A percentile compares a stretch with the other conserved stretches of the same genome.
phyloP scores from a whole-genome alignment of 2,329 filamentous ascomycete genomes.

The Pseudogymnoascus verrucosus region DNA sequence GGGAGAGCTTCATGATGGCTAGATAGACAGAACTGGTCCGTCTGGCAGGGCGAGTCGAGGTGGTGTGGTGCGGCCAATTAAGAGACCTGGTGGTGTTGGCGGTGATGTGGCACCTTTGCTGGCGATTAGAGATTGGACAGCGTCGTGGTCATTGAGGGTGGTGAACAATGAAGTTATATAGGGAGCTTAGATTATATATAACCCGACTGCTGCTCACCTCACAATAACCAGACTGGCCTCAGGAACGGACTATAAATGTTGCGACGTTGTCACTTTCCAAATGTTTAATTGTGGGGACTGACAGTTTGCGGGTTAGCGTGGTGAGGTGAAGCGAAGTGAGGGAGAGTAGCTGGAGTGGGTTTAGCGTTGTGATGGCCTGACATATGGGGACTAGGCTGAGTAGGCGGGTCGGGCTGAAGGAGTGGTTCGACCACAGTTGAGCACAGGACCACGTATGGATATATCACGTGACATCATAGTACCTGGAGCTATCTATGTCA shows the following conservation, averaged over 20 bases:
- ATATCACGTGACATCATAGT: background rate
- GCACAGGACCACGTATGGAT: background rate
- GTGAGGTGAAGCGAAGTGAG: background rate
- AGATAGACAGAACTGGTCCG: background rate
- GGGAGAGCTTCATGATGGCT: conserved; percentile 26
- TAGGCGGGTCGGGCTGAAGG: background rate
- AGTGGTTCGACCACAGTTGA: background rate
- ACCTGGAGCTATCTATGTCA: background rate
- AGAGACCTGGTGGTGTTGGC: background rate
- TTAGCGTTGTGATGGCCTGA: background rate
- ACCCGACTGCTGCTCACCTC: background rate
- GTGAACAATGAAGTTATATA: background rate
- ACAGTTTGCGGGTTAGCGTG: background rate
- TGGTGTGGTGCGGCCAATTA: background rate
- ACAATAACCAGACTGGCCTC: background rate
- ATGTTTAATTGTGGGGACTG: background rate
- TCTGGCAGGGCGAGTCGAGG: background rate
- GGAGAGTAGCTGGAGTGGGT: background rate
- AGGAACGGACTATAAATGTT: background rate
- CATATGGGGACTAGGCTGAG: background rate
- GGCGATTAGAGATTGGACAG: background rate
- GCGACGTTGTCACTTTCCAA: background rate
- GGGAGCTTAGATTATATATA: background rate
- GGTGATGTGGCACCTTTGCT: background rate
- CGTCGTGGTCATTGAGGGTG: background rate